Conservation (phyloP, 2,329 filamentous ascomycete genomes). For the Sphaerulina vaccinii region DNA sequence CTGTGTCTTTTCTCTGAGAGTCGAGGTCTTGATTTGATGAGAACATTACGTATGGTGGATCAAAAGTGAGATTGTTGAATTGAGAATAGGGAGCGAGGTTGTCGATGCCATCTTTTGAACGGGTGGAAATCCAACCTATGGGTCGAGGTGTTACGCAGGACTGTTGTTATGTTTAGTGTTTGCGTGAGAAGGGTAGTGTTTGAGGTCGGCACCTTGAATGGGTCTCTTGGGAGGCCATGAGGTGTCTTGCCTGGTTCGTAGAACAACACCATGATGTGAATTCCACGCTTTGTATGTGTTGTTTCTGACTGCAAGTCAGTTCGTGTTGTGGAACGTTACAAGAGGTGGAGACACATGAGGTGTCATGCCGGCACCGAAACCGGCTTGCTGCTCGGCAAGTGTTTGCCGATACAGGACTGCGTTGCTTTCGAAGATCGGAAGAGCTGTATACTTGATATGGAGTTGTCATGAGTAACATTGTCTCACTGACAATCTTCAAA, state of each 20-base stretch:
- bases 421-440: too few species aligned
- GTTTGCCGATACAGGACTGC: too few species aligned
- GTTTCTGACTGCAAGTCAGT: too few species aligned
- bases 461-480: too few species aligned
- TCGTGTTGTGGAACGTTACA: too few species aligned
- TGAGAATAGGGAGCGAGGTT: slow-evolving; percentile 63
- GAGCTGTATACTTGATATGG: too few species aligned
- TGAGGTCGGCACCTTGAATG: slow-evolving; percentile 50
- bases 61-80: slow-evolving; percentile 64
- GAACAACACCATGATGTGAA: too few species aligned
- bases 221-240: slow-evolving; percentile 54
- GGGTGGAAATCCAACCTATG: slow-evolving; percentile 62
- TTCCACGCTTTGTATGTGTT: too few species aligned
- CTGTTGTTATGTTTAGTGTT: slow-evolving; percentile 31
- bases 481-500: too few species aligned
- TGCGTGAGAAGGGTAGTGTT: not conserved
- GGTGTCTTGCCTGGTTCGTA: slow-evolving; percentile 55
- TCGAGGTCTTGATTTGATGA: slow-evolving; percentile 55
- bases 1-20: slow-evolving; percentile 55
- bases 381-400: too few species aligned
- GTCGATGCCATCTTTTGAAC: slow-evolving; percentile 47
- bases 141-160: slow-evolving; percentile 60
- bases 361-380: too few species aligned
- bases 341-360: too few species aligned
- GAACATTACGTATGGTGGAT: slow-evolving; percentile 64